Conservation (phyloP, 306 rosid species). For the Spatholobus suberectus region DNA sequence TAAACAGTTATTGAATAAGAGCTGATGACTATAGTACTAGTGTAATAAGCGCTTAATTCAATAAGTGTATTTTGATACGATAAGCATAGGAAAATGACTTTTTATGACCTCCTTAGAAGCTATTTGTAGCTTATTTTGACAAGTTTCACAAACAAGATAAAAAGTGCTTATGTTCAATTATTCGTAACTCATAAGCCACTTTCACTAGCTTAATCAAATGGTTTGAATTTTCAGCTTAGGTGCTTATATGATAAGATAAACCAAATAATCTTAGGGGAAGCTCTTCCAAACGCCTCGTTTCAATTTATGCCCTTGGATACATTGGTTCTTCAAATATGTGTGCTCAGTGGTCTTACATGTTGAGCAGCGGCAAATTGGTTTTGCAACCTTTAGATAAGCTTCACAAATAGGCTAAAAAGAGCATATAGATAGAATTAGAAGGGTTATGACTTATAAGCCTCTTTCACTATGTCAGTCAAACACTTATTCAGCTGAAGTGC, state of each 20-base stretch:
- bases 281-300: background rate
- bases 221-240: background rate
- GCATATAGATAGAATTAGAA: background rate
- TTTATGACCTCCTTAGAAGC: background rate
- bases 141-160: background rate
- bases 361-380: background rate
- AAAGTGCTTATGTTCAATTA: background rate
- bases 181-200: background rate
- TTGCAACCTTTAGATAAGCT: background rate
- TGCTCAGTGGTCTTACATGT: background rate
- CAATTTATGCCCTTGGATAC: background rate
- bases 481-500: background rate
- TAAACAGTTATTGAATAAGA: background rate
- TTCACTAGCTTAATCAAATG: background rate
- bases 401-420: background rate
- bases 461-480: background rate
- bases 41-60: background rate
- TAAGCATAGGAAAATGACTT: background rate
- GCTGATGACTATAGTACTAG: too few relatives aligned
- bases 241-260: background rate
- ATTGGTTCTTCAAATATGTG: constrained; percentile 17
- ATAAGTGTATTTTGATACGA: background rate
- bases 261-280: background rate
- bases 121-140: background rate
- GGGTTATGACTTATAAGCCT: background rate